Evolutionary conservation across 441 rosid genomes (phyloP).

Genomic region (Arabidopsis hybrid): DNA sequence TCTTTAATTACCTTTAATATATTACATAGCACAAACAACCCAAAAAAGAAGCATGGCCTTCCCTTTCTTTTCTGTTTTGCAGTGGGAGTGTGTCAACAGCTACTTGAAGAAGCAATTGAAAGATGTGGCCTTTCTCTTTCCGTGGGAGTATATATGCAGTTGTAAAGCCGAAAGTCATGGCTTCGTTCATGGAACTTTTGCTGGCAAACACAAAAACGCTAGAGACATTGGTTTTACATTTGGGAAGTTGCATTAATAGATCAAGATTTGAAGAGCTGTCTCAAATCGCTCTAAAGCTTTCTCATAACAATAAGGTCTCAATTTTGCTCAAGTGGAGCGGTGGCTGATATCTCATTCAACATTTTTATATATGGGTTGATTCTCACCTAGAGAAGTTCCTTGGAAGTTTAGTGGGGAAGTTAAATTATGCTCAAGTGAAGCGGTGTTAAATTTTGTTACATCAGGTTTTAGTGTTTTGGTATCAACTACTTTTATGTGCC

Average conservation of each 20-base stretch:
- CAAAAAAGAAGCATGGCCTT: background rate
- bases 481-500: no score
- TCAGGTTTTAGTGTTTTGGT: no score
- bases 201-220: slow-evolving; percentile 2
- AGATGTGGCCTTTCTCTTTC: background rate
- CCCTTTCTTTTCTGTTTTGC: background rate
- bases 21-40: background rate
- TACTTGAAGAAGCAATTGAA: background rate
- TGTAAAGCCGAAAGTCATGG: background rate
- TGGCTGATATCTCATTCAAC: background rate
- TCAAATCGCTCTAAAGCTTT: background rate
- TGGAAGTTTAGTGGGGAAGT: no score
- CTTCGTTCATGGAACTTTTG: background rate
- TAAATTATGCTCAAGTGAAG: no score
- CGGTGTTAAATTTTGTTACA: no score
- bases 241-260: background rate
- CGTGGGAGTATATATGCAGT: background rate
- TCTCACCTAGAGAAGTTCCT: background rate
- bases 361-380: background rate
- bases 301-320: slow-evolving; percentile 2
- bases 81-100: background rate
- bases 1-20: background rate
- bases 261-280: background rate
- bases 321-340: background rate
- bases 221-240: slow-evolving; percentile 1